These are phyloP conservation scores for Ceratobasidium sp. DNA, from an alignment of 1,284 basidiomycete genomes.

Conservation along the genomic window DNA sequence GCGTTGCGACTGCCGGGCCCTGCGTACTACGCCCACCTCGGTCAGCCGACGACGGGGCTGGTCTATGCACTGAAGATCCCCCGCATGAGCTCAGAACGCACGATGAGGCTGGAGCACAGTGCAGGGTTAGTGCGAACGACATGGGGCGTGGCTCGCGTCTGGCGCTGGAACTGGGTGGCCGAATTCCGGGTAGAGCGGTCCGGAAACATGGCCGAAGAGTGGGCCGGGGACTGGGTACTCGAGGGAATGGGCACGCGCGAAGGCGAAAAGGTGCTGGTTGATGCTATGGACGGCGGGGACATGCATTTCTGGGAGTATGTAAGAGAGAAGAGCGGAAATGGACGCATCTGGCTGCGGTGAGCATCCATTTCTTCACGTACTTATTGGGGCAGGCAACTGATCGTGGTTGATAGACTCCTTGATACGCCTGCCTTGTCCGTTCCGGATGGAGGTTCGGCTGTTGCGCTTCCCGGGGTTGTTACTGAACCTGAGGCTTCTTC, in stretches of 20 bases:
- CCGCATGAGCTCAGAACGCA: slow-evolving; percentile 41
- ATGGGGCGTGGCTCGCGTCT: slow-evolving; percentile 53
- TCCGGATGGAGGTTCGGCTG: not conserved
- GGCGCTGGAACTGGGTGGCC: slow-evolving; percentile 48
- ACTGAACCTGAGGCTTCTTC: not conserved
- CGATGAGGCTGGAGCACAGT: not conserved
- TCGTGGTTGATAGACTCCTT: slow-evolving; percentile 8
- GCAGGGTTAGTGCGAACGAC: slow-evolving; percentile 34
- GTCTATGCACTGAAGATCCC: slow-evolving; percentile 44
- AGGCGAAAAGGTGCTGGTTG: slow-evolving; percentile 63
- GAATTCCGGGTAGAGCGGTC: slow-evolving; percentile 23
- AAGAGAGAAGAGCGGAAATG: slow-evolving; percentile 64
- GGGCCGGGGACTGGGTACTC: slow-evolving; percentile 76
- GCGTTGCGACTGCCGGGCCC: slow-evolving; percentile 69
- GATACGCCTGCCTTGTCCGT: slow-evolving; percentile 13
- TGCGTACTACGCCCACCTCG: slow-evolving; percentile 73
- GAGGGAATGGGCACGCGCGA: slow-evolving; percentile 76
- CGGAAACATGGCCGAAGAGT: slow-evolving; percentile 63
- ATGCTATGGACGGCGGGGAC: slow-evolving; percentile 56
- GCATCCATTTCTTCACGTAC: not conserved
- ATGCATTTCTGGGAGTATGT: slow-evolving; percentile 64
- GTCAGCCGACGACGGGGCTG: slow-evolving; percentile 56
- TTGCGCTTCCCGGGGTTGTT: not conserved
- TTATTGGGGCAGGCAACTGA: not conserved
- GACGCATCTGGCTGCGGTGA: slow-evolving; percentile 52